phyloP scores from a whole-genome alignment of 2,329 filamentous ascomycete genomes.

The Fusarium subtropicale region DNA sequence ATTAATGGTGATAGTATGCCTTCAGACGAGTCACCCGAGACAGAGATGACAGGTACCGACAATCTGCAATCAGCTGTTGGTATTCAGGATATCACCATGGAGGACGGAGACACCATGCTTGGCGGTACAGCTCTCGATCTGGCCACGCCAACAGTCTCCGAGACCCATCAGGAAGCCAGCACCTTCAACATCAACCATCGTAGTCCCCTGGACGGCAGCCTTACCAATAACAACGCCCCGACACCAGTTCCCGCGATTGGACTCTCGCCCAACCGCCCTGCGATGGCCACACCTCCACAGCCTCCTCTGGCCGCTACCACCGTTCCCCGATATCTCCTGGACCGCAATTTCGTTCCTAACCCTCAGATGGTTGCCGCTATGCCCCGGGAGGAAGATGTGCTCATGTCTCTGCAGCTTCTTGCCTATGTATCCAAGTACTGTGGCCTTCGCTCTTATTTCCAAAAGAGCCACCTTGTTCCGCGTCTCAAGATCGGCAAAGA shows the following conservation, averaged over 20 bases:
- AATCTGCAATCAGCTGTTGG: constrained; percentile 85
- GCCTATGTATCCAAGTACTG: constrained; percentile 99
- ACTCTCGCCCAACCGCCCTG: constrained; percentile 78
- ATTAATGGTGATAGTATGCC: constrained; percentile 84
- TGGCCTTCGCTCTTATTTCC: constrained; percentile 94
- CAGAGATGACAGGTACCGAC: constrained; percentile 81
- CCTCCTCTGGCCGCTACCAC: constrained; percentile 77
- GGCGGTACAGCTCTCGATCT: constrained; percentile 80
- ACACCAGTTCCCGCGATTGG: constrained; percentile 74
- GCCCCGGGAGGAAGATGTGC: constrained; percentile 95
- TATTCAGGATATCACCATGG: constrained; percentile 84
- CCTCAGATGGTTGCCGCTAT: constrained; percentile 86
- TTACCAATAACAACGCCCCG: constrained; percentile 77
- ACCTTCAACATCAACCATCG: constrained; percentile 96
- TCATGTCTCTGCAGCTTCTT: constrained; percentile 96
- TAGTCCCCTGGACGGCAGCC: constrained; percentile 84
- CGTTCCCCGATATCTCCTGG: constrained; percentile 82
- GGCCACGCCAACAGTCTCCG: constrained; percentile 81
- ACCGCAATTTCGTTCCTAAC: constrained; percentile 76
- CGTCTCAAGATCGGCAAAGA: constrained; percentile 90
- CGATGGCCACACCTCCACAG: constrained; percentile 77
- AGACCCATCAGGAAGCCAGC: constrained; percentile 82
- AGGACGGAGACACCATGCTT: constrained; percentile 83
- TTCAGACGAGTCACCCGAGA: constrained; percentile 80
- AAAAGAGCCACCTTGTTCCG: constrained; percentile 92